Evolutionary conservation across 2,329 filamentous ascomycete genomes (phyloP), one percentile per base, ranked within the genome.

Genomic region (Aspergillus ochraceoroseus): DNA sequence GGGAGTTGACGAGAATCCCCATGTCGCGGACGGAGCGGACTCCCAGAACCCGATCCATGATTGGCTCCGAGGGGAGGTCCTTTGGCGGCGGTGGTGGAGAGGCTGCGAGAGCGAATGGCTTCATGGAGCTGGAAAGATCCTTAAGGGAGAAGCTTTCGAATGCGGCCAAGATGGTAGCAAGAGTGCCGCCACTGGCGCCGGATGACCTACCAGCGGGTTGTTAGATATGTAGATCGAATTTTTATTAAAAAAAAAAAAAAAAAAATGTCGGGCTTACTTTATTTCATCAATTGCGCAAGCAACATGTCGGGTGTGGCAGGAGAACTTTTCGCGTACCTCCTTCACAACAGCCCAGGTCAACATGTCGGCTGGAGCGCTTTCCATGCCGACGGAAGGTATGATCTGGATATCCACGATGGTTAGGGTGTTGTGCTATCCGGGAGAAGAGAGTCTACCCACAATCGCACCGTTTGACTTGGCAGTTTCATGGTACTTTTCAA

Each of bases 91-190:
- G 50, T 43, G 51, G 56, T 18, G 64, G 55, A 30, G 70, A 66
- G 19, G 70, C 70, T 30, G 67, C 72, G 6, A 79, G 63, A 2
- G 70, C 67, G 62, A 71, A 80, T 12, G 74, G 75, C 32, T 69
- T 64, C 57, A 70, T 65, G 19, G 67, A 58, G 41, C 70, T 69
- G 12, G 60, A 57, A 3, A 81, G 51, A 20, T 77, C 64, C n/a
- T 55, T 57, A 5, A 51, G 57, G 52, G 62, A 73, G 69, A 49
- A 67, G 51, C 43, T 71, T 31, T 63, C 71, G 46, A 78, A 69
- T 6, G 76, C 57, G 20, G 68, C 74, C 9, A 95, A 62, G 3
- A 80, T 68, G 0, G 87, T 88, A 22, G 77, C 72, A 3, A 89
- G 64, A 2, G 85, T 80, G 23, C 79, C 79, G 18, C 79, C 79